phyloP scores from a whole-genome alignment of 768 basidiomycete genomes.

The Amanita pallidorosea region DNA sequence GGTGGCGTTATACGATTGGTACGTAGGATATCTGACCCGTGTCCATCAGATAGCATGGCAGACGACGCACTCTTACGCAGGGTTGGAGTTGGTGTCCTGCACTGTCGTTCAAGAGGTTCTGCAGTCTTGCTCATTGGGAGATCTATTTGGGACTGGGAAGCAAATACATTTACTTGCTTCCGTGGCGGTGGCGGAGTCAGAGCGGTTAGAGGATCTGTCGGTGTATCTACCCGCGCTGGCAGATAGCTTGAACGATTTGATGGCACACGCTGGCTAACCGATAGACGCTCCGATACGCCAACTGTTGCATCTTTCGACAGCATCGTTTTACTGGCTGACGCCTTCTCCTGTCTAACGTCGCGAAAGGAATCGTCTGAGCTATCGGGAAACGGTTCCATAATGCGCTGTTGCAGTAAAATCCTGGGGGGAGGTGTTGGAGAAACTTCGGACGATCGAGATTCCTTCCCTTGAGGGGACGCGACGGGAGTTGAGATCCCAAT shows the following conservation, averaged over 20 bases:
- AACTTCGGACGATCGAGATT: constrained; percentile 3
- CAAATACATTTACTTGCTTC: constrained; percentile 33
- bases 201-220: constrained; percentile 45
- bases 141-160: constrained; percentile 51
- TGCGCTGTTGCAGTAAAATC: constrained; percentile 15
- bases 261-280: constrained; percentile 10
- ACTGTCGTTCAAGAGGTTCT: background rate
- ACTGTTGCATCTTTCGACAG: constrained; percentile 13
- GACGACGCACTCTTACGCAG: constrained; percentile 45
- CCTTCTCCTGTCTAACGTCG: constrained; percentile 18
- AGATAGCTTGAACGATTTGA: constrained; percentile 33
- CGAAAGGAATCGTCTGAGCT: constrained; percentile 16
- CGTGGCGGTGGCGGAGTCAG: constrained; percentile 59
- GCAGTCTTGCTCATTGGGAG: constrained; percentile 17
- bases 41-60: constrained; percentile 36
- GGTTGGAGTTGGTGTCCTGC: constrained; percentile 1
- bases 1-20: constrained; percentile 32
- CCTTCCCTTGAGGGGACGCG: constrained; percentile 17
- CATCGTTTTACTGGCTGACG: constrained; percentile 17
- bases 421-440: constrained; percentile 15
- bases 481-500: constrained; percentile 29
- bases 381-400: constrained; percentile 32
- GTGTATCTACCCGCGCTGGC: constrained; percentile 55
- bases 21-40: constrained; percentile 21
- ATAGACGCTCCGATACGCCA: constrained; percentile 17